A percentile compares a stretch with the other conserved stretches of the same genome.
Evolutionary conservation across 2,329 filamentous ascomycete genomes (phyloP).

Genomic region (Cladosporium sp.): DNA sequence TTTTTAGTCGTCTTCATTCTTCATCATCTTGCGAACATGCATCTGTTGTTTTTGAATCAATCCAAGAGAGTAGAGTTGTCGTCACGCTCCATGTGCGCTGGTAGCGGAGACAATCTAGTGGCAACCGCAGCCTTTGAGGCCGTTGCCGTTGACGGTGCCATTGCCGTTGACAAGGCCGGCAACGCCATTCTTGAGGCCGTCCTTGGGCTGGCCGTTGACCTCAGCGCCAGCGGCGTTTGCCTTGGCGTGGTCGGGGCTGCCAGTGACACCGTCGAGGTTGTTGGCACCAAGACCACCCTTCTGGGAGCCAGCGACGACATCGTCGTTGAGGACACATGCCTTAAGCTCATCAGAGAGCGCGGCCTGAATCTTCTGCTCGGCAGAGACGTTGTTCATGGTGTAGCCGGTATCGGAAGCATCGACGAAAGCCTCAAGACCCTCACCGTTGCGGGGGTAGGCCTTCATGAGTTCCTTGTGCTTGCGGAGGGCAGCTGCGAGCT

Average conservation of each 20-base stretch:
- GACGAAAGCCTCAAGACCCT: constrained; percentile 68
- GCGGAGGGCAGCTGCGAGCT: constrained; percentile 61
- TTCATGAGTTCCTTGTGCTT: constrained; percentile 66
- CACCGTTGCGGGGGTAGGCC: constrained; percentile 62
- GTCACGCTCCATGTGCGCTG: background rate
- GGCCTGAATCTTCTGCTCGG: constrained; percentile 30
- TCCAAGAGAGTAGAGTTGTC: background rate
- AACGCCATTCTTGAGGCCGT: constrained; percentile 16
- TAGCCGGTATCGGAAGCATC: constrained; percentile 69
- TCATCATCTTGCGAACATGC: background rate
- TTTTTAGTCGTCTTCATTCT: background rate
- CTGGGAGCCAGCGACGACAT: constrained; percentile 9
- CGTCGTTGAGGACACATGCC: constrained; percentile 17
- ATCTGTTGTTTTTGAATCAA: background rate
- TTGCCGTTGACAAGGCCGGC: constrained; percentile 9
- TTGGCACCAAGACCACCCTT: constrained; percentile 15
- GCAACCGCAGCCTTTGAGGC: constrained; percentile 15
- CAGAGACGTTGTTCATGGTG: constrained; percentile 47
- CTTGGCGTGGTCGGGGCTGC: constrained; percentile 7
- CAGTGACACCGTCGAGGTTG: constrained; percentile 14
- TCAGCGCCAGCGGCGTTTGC: constrained; percentile 16
- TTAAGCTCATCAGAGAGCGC: constrained; percentile 7
- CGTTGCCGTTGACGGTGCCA: constrained; percentile 3
- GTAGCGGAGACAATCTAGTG: background rate
- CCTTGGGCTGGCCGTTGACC: constrained; percentile 13